phyloP scores from a whole-genome alignment of 805 yeast genomes.

The Metschnikowia arizonensis region DNA sequence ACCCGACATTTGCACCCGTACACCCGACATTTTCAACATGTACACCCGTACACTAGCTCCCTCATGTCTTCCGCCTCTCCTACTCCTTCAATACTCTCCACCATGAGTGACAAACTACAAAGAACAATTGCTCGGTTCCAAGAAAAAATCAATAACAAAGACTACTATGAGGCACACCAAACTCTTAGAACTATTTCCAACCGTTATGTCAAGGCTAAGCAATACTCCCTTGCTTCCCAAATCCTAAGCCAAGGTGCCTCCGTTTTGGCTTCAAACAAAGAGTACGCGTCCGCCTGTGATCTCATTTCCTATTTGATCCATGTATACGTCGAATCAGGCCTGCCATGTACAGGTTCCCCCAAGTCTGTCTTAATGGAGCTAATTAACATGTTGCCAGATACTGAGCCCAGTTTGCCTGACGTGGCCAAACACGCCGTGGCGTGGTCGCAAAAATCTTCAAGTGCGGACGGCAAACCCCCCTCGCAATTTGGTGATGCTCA shows the following conservation, averaged over 20 bases:
- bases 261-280: slow-evolving; percentile 62
- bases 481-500: slow-evolving; percentile 68
- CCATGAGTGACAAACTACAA: slow-evolving; percentile 41
- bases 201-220: slow-evolving; percentile 67
- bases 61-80: no score
- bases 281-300: slow-evolving; percentile 81
- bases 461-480: slow-evolving; percentile 1
- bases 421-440: slow-evolving; percentile 60
- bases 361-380: slow-evolving; percentile 48
- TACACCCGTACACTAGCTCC: background rate
- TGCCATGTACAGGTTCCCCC: slow-evolving; percentile 30
- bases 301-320: slow-evolving; percentile 68
- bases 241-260: slow-evolving; percentile 68
- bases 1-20: no score
- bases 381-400: slow-evolving; percentile 41
- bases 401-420: slow-evolving; percentile 51
- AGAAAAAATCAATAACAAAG: slow-evolving; percentile 64
- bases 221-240: slow-evolving; percentile 68
- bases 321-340: slow-evolving; percentile 52
- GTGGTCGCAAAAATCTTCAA: slow-evolving; percentile 52
- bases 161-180: slow-evolving; percentile 94
- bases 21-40: no score
- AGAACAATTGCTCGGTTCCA: slow-evolving; percentile 64
- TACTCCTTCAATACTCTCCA: background rate
- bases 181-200: slow-evolving; percentile 86